A percentile compares a stretch with the other conserved stretches of the same genome.
These are phyloP conservation scores for Penicillium oxalicum DNA, from an alignment of 2,329 filamentous ascomycete species.

Conservation along the genomic window DNA sequence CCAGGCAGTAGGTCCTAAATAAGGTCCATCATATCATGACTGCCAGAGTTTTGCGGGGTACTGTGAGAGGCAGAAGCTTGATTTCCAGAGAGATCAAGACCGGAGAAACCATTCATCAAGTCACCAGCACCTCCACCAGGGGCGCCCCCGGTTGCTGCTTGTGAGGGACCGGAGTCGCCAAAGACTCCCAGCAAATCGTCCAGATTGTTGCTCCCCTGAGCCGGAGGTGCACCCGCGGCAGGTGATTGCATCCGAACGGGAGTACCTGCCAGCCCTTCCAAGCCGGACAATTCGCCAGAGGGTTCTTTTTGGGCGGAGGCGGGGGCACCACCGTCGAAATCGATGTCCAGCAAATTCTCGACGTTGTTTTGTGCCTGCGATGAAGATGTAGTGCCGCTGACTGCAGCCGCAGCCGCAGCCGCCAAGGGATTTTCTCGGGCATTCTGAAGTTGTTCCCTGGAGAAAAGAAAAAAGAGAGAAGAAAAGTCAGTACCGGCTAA, in stretches of 20 bases:
- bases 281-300: conserved; percentile 58
- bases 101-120: conserved; percentile 77
- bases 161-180: conserved; percentile 44
- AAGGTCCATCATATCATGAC: conserved; percentile 52
- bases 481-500: conserved; percentile 16
- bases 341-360: conserved; percentile 92
- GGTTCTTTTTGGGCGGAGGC: conserved; percentile 71
- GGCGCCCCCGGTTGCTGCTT: conserved; percentile 28
- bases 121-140: conserved; percentile 39
- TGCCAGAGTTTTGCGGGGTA: conserved; percentile 43
- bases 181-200: conserved; percentile 75
- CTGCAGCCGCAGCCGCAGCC: conserved; percentile 63
- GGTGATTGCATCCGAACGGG: conserved; percentile 47
- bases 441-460: conserved; percentile 78
- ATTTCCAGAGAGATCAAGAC: conserved; percentile 64
- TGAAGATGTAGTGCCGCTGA: conserved; percentile 49
- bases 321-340: conserved; percentile 88
- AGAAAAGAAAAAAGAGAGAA: no score
- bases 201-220: conserved; percentile 53
- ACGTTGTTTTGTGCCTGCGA: conserved; percentile 63
- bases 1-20: conserved; percentile 36
- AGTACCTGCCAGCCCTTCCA: conserved; percentile 51
- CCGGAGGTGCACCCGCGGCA: conserved; percentile 30
- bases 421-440: conserved; percentile 91
- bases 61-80: conserved; percentile 21